These are phyloP conservation scores for Hyaloscypha finlandica DNA, from an alignment of 495 filamentous ascomycete species.

Conservation along the genomic window DNA sequence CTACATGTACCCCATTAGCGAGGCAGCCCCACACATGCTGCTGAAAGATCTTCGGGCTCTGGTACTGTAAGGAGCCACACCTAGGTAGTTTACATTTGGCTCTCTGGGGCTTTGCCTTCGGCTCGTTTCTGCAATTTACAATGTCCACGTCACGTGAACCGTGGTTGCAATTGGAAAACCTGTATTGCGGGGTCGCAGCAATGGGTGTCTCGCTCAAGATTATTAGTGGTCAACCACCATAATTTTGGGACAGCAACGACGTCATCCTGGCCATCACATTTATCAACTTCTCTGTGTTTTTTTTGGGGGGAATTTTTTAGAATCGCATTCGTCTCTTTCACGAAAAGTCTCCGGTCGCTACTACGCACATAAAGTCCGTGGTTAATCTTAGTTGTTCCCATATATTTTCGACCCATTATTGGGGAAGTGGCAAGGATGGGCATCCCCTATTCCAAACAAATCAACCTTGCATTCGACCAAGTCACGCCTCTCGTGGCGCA, in stretches of 20 bases:
- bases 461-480: constrained; percentile 15
- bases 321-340: neutral
- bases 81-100: too few relatives aligned
- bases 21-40: too few relatives aligned
- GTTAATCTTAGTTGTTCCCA: neutral
- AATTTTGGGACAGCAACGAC: neutral
- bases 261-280: neutral
- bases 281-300: neutral
- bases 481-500: constrained; percentile 15
- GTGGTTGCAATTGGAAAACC: too few relatives aligned
- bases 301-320: neutral
- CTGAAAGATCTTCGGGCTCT: too few relatives aligned
- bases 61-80: too few relatives aligned
- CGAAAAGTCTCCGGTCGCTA: neutral
- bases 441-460: constrained; percentile 22
- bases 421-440: constrained; percentile 2
- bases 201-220: neutral
- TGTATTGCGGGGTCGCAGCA: too few relatives aligned
- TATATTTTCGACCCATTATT: neutral
- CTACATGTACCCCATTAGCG: too few relatives aligned
- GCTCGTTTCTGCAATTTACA: too few relatives aligned
- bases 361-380: neutral
- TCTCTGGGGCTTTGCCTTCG: too few relatives aligned
- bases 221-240: neutral
- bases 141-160: neutral